Conservation (phyloP, 2,329 filamentous ascomycete genomes). For the Fusarium aywerte region DNA sequence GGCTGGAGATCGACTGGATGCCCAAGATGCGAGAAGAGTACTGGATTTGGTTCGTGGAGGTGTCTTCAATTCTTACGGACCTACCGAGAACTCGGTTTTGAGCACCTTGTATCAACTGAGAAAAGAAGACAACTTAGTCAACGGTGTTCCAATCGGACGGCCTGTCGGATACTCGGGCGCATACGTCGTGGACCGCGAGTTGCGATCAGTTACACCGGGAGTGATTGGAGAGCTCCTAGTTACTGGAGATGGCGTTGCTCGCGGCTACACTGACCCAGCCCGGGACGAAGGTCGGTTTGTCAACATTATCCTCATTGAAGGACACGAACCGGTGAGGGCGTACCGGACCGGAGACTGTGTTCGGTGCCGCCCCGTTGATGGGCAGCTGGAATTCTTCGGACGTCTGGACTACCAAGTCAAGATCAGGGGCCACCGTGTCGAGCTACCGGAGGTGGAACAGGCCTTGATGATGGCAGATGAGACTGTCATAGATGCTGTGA, state of each 20-base stretch:
- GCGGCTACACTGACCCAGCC: constrained; percentile 1
- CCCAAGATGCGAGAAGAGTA: constrained; percentile 3
- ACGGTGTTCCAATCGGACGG: background rate
- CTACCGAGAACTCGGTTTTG: background rate
- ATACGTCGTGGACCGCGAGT: background rate
- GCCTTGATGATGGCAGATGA: background rate
- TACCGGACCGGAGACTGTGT: constrained; percentile 44
- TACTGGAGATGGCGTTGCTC: background rate
- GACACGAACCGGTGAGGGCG: background rate
- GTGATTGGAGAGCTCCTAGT: constrained; percentile 1
- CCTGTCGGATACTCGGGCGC: background rate
- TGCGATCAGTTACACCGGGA: background rate
- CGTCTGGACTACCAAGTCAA: constrained; percentile 46
- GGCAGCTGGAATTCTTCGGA: constrained; percentile 39
- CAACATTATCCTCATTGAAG: background rate
- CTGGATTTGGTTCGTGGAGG: background rate
- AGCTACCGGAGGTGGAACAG: constrained; percentile 46
- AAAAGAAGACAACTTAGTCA: background rate
- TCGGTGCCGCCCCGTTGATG: constrained; percentile 35
- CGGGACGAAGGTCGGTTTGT: background rate
- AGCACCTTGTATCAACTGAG: background rate
- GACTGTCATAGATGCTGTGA: background rate
- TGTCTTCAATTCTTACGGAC: background rate
- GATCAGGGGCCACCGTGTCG: constrained; percentile 48
- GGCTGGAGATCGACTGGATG: constrained; percentile 39